These are phyloP conservation scores for Monosporascus sp. DNA, from an alignment of 2,329 filamentous ascomycete genomes.

Conservation along the genomic window DNA sequence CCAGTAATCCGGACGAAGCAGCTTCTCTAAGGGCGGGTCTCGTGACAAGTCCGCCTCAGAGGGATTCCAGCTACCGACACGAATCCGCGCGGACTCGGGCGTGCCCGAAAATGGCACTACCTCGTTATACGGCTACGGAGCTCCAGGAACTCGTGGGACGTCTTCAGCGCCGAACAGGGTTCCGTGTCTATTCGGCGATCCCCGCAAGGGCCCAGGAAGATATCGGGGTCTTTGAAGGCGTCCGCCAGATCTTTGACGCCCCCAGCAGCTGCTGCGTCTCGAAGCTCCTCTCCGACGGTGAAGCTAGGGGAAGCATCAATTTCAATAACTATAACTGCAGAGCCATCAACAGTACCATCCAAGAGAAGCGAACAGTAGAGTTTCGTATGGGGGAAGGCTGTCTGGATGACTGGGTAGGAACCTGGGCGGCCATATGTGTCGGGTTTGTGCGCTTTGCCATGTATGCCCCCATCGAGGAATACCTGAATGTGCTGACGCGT, in stretches of 20 bases:
- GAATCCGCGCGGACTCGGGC: background rate
- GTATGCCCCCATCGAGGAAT: constrained; percentile 1
- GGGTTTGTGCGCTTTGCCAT: constrained; percentile 7
- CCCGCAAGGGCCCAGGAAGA: background rate
- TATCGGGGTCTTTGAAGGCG: background rate
- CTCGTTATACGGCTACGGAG: background rate
- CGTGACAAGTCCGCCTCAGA: no score
- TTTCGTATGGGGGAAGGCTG: constrained; percentile 6
- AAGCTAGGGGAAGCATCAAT: background rate
- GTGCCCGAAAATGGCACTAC: background rate
- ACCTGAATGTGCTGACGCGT: background rate
- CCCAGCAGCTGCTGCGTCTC: background rate
- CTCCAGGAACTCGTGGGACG: background rate
- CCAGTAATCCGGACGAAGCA: no score
- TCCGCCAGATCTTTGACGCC: background rate
- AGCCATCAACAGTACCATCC: background rate
- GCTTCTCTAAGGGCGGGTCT: no score
- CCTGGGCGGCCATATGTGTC: constrained; percentile 9
- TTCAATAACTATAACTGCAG: background rate
- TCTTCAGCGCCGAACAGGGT: no score
- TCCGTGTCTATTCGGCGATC: background rate
- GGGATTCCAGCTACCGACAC: background rate
- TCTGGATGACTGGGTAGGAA: constrained; percentile 2
- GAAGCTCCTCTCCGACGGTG: background rate
- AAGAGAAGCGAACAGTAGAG: constrained; percentile 3